A percentile compares a stretch with the other conserved stretches of the same genome.
Conservation (phyloP, 2,329 filamentous ascomycete species). For the Trichoderma pleuroti region DNA sequence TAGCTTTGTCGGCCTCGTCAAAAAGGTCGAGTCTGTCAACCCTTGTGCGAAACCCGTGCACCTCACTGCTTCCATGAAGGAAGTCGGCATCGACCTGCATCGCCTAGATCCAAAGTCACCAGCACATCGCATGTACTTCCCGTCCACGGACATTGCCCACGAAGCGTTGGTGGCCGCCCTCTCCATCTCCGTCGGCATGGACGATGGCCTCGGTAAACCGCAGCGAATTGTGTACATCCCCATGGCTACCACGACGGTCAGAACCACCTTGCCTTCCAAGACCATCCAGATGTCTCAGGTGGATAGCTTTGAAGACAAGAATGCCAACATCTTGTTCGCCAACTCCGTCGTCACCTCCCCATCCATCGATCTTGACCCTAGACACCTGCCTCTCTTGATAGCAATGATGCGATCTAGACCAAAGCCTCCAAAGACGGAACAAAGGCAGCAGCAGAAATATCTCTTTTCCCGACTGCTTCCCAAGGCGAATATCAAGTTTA, state of each 20-base stretch:
- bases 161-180: slow-evolving; percentile 90
- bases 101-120: slow-evolving; percentile 88
- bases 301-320: slow-evolving; percentile 74
- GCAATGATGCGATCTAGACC: slow-evolving; percentile 64
- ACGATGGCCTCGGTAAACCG: slow-evolving; percentile 81
- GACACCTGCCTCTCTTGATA: slow-evolving; percentile 81
- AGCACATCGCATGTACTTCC: slow-evolving; percentile 98
- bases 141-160: slow-evolving; percentile 85
- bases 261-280: slow-evolving; percentile 91
- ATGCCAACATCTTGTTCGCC: slow-evolving; percentile 93
- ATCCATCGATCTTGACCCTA: slow-evolving; percentile 87
- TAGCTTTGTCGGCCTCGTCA: slow-evolving; percentile 84
- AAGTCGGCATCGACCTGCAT: slow-evolving; percentile 89
- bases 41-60: slow-evolving; percentile 68
- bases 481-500: slow-evolving; percentile 91
- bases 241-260: slow-evolving; percentile 93
- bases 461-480: slow-evolving; percentile 88
- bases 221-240: slow-evolving; percentile 90
- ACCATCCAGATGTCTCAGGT: slow-evolving; percentile 76
- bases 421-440: slow-evolving; percentile 33
- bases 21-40: slow-evolving; percentile 67
- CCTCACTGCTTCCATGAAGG: slow-evolving; percentile 90
- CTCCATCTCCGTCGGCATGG: slow-evolving; percentile 85
- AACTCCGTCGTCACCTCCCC: slow-evolving; percentile 96
- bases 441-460: slow-evolving; percentile 52